phyloP scores from a whole-genome alignment of 768 basidiomycete genomes.

The Suillus occidentalis region DNA sequence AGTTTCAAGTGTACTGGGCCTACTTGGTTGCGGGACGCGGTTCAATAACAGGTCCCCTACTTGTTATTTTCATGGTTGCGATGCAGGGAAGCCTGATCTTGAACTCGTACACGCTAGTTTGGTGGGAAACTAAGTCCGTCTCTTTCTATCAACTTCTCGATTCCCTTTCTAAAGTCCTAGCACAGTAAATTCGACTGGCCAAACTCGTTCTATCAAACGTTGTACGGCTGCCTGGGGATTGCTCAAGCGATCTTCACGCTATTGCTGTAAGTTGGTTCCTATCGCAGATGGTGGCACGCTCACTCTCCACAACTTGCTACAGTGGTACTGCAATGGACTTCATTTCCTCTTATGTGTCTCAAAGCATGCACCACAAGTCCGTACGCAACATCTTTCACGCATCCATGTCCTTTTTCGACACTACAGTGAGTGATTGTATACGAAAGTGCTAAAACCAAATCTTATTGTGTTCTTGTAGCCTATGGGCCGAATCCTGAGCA shows the following conservation, averaged over 20 bases:
- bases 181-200: constrained; percentile 45
- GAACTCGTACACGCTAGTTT: constrained; percentile 68
- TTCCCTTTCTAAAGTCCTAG: background rate
- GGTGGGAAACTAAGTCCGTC: constrained; percentile 66
- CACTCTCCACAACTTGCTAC: background rate
- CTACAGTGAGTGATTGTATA: constrained; percentile 40
- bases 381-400: constrained; percentile 62
- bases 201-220: constrained; percentile 60
- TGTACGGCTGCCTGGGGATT: constrained; percentile 64
- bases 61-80: constrained; percentile 47
- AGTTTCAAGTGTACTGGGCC: constrained; percentile 51
- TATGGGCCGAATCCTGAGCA: constrained; percentile 57
- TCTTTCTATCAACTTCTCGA: background rate
- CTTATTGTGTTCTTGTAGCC: constrained; percentile 36
- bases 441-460: background rate
- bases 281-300: background rate
- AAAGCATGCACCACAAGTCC: constrained; percentile 59
- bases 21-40: constrained; percentile 61
- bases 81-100: constrained; percentile 65
- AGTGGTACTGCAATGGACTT: constrained; percentile 57
- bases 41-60: constrained; percentile 47
- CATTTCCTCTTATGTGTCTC: constrained; percentile 59
- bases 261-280: constrained; percentile 41
- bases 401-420: constrained; percentile 80
- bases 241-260: constrained; percentile 60